Evolutionary conservation across 2,329 filamentous ascomycete genomes (phyloP), one percentile per base, ranked within the genome.

Genomic region (Alternaria sp.): DNA sequence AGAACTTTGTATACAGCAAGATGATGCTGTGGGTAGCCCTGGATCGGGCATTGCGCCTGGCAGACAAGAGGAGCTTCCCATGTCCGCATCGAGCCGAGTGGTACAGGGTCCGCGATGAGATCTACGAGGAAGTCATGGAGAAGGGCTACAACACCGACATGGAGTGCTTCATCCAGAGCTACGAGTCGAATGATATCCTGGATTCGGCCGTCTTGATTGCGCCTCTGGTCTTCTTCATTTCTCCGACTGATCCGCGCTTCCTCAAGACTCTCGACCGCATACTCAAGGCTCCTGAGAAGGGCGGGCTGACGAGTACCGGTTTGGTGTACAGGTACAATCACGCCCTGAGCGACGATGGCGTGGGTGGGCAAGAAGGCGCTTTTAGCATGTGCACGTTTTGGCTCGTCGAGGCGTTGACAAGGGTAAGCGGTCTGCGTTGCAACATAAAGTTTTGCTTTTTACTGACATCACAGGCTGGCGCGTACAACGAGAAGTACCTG

Each of bases 371-470:
- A 55, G 91, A 93, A 79, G 91, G 91, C 21, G 90, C 91, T 19
- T 93, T 93, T 75, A 89, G 86, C 73, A 93, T 93, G 90, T 93
- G 91, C 74, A 93, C 91, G 0, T 93, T 93, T 77, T 93, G 91
- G 91, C 86, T 93, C 0, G 90, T 93, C 12, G 91, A 93, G 79
- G 90, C 91, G 23, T 85, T 93, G 80, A 92, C 90, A 28, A 85
- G 91, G 30, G 90, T 90, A 68, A 25, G 67, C 82, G 86, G 69
- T 81, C 84, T 51, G 44, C 36, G 13, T 40, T 52, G 46, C 57
- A 17, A 45, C 13, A 7, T 13, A 25, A 11, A 17, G 28, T 28
- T 30, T 25, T 61, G 21, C 46, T 43, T 68, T 51, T 70, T 47
- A 52, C 50, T 59, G 40, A 59, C 25, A 28, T 46, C 19, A 32